Evolutionary conservation across 2,329 filamentous ascomycete species (phyloP), one percentile per base, ranked within the genome.

Genomic region (Beauveria caledonica): DNA sequence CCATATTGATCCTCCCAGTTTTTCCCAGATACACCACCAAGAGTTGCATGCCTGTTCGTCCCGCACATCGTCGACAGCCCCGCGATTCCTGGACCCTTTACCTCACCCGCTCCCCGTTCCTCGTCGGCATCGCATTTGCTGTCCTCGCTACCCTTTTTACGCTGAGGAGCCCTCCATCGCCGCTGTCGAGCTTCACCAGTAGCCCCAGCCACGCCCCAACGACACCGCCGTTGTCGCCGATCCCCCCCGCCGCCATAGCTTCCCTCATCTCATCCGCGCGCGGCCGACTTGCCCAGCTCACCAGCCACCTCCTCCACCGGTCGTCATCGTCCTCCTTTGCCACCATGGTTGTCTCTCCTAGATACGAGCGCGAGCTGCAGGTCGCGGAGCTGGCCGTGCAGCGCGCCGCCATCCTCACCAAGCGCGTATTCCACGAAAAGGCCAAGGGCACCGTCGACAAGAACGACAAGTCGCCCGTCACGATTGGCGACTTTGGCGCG

Each of bases 401-500:
- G 77, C 86, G 92, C 65, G 92, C 80, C 56, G 69, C 78, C 62
- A 74, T 80, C 65, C 78, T 81, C 59, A 82, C 80, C 65, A 80
- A 79, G 71, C 73, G 75, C 42, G 79, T 82, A 68, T 82, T 82
- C 71, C 74, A 92, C 76, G 89, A 93, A 68, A 94, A 93, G 76
- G 88, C 91, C 68, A 97, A 97, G 78, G 93, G 93, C 67, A 97
- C 94, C 50, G 82, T 96, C 56, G 72, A 75, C 69, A 99, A 99
- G 67, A 88, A 90, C 74, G 94, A 99, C 80, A 91, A 90, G 72
- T 96, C 92, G 10, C 94, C 94, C 65, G 94, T 99, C 68, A 99
- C 94, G 19, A 94, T 97, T 68, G 94, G 93, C 73, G 94, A 99
- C 78, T 97, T 96, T 74, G 94, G 94, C 70, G 95, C 94, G 42